Conservation (phyloP, 1,139 yeast species). For the Wickerhamomyces sp. region DNA sequence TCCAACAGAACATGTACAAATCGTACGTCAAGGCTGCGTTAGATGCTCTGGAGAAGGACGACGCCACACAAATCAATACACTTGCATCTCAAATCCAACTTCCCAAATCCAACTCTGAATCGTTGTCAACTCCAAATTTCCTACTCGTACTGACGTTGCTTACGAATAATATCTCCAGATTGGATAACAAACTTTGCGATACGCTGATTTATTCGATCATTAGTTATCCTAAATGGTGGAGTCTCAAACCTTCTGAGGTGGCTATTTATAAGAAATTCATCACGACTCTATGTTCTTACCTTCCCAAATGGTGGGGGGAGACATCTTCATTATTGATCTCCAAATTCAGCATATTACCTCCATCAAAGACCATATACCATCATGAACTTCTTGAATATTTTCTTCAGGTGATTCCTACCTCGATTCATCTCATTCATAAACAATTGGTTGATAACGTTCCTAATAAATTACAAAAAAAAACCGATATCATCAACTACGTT, state of each 20-base stretch:
- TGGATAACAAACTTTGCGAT: constrained; percentile 37
- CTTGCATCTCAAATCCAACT: constrained; percentile 41
- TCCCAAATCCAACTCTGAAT: constrained; percentile 36
- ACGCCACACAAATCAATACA: constrained; percentile 37
- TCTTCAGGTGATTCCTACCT: constrained; percentile 73
- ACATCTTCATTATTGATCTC: constrained; percentile 62
- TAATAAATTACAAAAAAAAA: constrained; percentile 62
- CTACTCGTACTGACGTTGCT: constrained; percentile 40
- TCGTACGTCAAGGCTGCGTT: constrained; percentile 65
- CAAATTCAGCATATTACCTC: constrained; percentile 41
- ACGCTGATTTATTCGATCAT: constrained; percentile 46
- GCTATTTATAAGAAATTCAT: constrained; percentile 62
- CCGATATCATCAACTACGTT: constrained; percentile 57
- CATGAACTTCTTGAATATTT: constrained; percentile 65
- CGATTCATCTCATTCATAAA: constrained; percentile 59
- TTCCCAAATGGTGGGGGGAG: constrained; percentile 86
- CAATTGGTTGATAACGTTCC: constrained; percentile 65
- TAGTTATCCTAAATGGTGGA: constrained; percentile 55
- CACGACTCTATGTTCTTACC: constrained; percentile 72
- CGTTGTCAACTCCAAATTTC: constrained; percentile 37
- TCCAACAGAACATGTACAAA: constrained; percentile 48
- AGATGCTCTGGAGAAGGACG: constrained; percentile 56
- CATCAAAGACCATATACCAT: constrained; percentile 41
- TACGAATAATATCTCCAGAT: constrained; percentile 45
- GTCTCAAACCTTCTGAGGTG: constrained; percentile 33